Percentiles rank a stretch among this genome's conserved stretches.
These are phyloP conservation scores for Diplodia scrobiculata DNA, from an alignment of 2,329 filamentous ascomycete species.

Conservation along the genomic window DNA sequence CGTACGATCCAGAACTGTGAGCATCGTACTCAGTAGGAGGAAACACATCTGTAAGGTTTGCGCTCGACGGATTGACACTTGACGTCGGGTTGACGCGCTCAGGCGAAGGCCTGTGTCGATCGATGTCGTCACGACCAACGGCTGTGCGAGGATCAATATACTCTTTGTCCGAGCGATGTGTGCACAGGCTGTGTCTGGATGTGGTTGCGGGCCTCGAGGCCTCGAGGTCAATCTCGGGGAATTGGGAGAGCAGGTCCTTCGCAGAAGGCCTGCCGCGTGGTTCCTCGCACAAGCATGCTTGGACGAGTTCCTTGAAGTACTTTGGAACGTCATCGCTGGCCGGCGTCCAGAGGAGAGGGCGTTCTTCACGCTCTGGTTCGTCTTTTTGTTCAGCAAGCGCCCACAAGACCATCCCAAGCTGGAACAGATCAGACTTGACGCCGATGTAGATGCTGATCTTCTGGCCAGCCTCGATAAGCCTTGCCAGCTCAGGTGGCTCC, in stretches of 20 bases:
- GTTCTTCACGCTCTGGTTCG: constrained; percentile 77
- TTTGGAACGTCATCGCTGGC: constrained; percentile 63
- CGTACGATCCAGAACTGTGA: constrained; percentile 50
- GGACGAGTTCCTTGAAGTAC: constrained; percentile 77
- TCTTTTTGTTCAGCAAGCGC: constrained; percentile 83
- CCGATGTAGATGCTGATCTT: constrained; percentile 96
- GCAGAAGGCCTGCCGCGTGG: constrained; percentile 75
- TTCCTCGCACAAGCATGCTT: constrained; percentile 72
- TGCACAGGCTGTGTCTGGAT: constrained; percentile 43
- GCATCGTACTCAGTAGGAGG: constrained; percentile 49
- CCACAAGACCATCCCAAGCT: constrained; percentile 97
- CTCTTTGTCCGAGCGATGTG: constrained; percentile 50
- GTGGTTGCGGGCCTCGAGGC: constrained; percentile 32
- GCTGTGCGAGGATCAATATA: constrained; percentile 52
- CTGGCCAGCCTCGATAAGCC: constrained; percentile 83
- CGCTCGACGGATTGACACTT: constrained; percentile 24
- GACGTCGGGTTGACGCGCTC: constrained; percentile 14
- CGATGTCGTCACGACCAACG: constrained; percentile 50
- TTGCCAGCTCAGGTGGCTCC: constrained; percentile 90
- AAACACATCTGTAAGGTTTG: constrained; percentile 38
- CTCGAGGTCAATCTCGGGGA: constrained; percentile 37
- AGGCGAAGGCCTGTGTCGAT: constrained; percentile 35
- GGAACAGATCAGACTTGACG: constrained; percentile 94
- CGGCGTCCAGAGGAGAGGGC: constrained; percentile 65
- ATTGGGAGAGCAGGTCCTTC: constrained; percentile 61